These are phyloP conservation scores for Forsythia suspensa DNA, from an alignment of 257 asterid species.

Conservation along the genomic window DNA sequence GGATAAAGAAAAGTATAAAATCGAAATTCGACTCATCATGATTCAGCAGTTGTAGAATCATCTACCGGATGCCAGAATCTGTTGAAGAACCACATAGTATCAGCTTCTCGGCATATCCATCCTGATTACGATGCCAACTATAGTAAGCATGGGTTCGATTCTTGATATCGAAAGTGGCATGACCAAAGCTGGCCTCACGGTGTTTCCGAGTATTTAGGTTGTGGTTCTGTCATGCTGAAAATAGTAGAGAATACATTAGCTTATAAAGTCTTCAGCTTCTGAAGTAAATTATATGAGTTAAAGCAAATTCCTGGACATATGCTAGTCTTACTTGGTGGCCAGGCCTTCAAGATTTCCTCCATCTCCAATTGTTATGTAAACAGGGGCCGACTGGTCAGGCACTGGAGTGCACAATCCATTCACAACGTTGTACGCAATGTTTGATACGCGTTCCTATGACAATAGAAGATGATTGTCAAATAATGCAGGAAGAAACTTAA, in stretches of 20 bases:
- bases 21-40: constrained; percentile 12
- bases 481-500: neutral
- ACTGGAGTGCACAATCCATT: constrained; percentile 59
- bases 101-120: constrained; percentile 71
- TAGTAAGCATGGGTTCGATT: constrained; percentile 75
- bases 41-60: constrained; percentile 39
- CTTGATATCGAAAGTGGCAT: constrained; percentile 68
- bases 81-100: constrained; percentile 72
- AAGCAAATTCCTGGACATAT: neutral
- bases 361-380: constrained; percentile 63
- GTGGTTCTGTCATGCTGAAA: constrained; percentile 85
- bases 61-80: constrained; percentile 58
- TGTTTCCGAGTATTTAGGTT: constrained; percentile 72
- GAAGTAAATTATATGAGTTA: neutral
- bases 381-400: constrained; percentile 55
- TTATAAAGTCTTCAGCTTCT: neutral
- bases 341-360: constrained; percentile 72
- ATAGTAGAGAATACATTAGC: neutral
- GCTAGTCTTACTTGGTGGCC: constrained; percentile 50
- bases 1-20: neutral
- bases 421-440: constrained; percentile 57
- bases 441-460: constrained; percentile 60
- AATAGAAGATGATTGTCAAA: neutral
- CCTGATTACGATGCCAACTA: constrained; percentile 85
- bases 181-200: constrained; percentile 95